Evolutionary conservation across 2,329 filamentous ascomycete species (phyloP).

Genomic region (Nothophoma quercina): DNA sequence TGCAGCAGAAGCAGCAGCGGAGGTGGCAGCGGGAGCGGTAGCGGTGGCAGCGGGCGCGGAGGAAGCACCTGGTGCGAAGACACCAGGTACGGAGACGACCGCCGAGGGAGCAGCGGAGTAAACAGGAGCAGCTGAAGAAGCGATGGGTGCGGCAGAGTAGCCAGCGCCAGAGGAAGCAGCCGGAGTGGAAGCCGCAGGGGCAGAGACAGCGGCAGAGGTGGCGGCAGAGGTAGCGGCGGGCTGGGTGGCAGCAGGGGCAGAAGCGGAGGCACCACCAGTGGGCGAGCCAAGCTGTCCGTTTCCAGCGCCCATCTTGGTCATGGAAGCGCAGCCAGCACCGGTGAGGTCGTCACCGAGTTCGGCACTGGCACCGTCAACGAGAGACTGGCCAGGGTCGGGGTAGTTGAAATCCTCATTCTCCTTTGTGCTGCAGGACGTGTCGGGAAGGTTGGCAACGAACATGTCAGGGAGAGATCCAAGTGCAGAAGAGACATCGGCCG

Average conservation of each 20-base stretch:
- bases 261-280: slow-evolving; percentile 14
- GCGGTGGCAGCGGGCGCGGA: slow-evolving; percentile 25
- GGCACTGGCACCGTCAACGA: slow-evolving; percentile 47
- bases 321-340: slow-evolving; percentile 39
- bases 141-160: slow-evolving; percentile 12
- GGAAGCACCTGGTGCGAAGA: slow-evolving; percentile 39
- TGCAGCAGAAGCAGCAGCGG: slow-evolving; percentile 20
- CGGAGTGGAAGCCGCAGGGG: slow-evolving; percentile 8
- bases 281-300: slow-evolving; percentile 39
- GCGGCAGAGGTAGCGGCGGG: slow-evolving; percentile 10
- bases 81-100: slow-evolving; percentile 14
- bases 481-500: slow-evolving; percentile 28
- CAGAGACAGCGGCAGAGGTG: slow-evolving; percentile 5
- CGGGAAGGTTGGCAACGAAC: slow-evolving; percentile 74
- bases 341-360: slow-evolving; percentile 40
- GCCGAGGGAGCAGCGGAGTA: no score
- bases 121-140: no score
- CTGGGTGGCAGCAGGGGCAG: slow-evolving; percentile 10
- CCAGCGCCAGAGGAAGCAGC: slow-evolving; percentile 6
- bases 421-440: slow-evolving; percentile 64
- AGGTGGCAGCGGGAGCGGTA: slow-evolving; percentile 3
- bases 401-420: slow-evolving; percentile 65
- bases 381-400: slow-evolving; percentile 68
- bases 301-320: slow-evolving; percentile 43
- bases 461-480: slow-evolving; percentile 73